These are phyloP conservation scores for Magnaporthiopsis incrustans DNA, from an alignment of 2,329 filamentous ascomycete genomes.

Conservation along the genomic window DNA sequence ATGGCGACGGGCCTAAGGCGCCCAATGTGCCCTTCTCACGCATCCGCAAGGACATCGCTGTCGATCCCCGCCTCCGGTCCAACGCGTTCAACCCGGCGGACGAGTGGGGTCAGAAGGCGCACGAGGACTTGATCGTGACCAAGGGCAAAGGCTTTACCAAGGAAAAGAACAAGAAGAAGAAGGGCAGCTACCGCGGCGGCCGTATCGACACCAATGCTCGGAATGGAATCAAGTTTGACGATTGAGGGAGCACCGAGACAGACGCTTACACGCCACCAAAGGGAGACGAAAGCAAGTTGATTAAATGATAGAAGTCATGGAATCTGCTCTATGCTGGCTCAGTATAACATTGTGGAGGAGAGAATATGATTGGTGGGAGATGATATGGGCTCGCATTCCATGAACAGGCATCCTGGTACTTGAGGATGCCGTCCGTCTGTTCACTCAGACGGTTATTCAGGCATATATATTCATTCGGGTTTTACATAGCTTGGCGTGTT, in stretches of 20 bases:
- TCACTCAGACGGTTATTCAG: background rate
- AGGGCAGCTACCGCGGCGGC: slow-evolving; percentile 79
- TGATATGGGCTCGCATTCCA: too few species aligned
- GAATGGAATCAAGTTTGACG: slow-evolving; percentile 91
- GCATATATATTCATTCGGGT: background rate
- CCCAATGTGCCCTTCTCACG: slow-evolving; percentile 67
- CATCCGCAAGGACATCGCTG: slow-evolving; percentile 59
- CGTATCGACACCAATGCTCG: slow-evolving; percentile 73
- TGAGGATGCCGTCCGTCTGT: too few species aligned
- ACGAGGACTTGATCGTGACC: slow-evolving; percentile 81
- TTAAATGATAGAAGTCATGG: too few species aligned
- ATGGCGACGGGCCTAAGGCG: slow-evolving; percentile 35
- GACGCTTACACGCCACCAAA: too few species aligned
- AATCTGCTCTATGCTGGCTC: too few species aligned
- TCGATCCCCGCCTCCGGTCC: slow-evolving; percentile 62
- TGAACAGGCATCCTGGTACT: too few species aligned
- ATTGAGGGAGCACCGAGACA: slow-evolving; percentile 37
- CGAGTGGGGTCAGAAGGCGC: slow-evolving; percentile 82
- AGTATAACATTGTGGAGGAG: too few species aligned
- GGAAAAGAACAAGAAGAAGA: slow-evolving; percentile 99
- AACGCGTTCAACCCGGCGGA: slow-evolving; percentile 69
- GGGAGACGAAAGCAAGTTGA: too few species aligned
- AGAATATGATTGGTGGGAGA: too few species aligned
- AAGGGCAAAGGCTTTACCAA: slow-evolving; percentile 97
- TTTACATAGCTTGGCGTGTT: background rate